Conservation (phyloP, 768 basidiomycete species). For the Guyanaporus albipodus region DNA sequence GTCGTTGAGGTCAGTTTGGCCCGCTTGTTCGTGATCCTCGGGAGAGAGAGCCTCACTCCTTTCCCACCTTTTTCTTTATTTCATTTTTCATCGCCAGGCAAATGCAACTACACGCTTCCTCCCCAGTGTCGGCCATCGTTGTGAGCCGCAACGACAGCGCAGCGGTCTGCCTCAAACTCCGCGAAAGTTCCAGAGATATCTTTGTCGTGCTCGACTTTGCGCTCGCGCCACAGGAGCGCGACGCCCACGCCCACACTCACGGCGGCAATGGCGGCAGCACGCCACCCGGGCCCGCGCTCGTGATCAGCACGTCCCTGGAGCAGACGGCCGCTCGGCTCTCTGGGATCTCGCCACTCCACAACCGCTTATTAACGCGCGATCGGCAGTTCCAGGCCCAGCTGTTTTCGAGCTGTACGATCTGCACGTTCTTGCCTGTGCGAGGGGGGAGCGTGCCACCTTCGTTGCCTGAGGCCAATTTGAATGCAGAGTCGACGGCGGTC, state of each 20-base stretch:
- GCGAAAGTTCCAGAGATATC: constrained; percentile 28
- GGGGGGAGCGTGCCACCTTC: constrained; percentile 8
- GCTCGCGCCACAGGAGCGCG: constrained; percentile 40
- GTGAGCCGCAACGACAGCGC: constrained; percentile 64
- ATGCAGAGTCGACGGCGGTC: constrained; percentile 35
- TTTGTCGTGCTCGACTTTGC: constrained; percentile 64
- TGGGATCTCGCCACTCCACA: constrained; percentile 46
- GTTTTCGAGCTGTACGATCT: constrained; percentile 53
- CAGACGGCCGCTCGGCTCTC: constrained; percentile 43
- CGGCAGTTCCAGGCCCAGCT: constrained; percentile 63
- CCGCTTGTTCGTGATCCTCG: not conserved
- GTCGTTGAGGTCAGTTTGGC: constrained; percentile 22
- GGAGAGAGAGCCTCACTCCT: not conserved
- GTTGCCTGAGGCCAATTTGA: constrained; percentile 14
- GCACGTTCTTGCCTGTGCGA: constrained; percentile 44
- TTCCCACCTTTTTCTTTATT: not conserved
- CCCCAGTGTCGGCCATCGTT: constrained; percentile 37
- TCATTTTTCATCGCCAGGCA: constrained; percentile 16
- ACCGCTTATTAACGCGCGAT: constrained; percentile 37
- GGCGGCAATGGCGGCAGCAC: not conserved
- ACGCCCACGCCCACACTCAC: too few relatives aligned
- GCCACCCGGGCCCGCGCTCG: constrained; percentile 46
- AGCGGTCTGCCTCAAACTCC: constrained; percentile 43
- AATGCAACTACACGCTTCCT: constrained; percentile 15
- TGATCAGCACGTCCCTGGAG: constrained; percentile 46